Evolutionary conservation across 2,329 filamentous ascomycete species (phyloP).

Genomic region (Phyllosticta capitalensis): DNA sequence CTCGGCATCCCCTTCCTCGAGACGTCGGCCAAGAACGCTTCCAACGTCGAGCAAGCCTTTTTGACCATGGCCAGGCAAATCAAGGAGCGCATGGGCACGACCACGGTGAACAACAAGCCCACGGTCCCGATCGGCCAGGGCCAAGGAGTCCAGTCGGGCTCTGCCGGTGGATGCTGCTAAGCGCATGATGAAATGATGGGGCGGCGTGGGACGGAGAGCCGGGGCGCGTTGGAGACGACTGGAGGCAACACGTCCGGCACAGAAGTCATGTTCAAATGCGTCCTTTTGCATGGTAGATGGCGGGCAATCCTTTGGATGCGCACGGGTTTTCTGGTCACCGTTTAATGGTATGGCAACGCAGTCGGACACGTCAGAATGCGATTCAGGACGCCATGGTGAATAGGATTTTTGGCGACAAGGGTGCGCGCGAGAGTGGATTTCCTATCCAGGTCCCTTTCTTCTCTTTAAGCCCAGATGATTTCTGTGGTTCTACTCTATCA

Average conservation of each 20-base stretch:
- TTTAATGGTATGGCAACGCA: conserved; percentile 7
- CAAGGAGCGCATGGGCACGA: conserved; percentile 99
- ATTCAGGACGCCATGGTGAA: conserved; percentile 11
- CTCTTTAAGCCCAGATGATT: background rate
- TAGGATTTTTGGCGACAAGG: conserved; percentile 9
- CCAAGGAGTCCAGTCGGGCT: conserved; percentile 82
- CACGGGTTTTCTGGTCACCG: conserved; percentile 10
- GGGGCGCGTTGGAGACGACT: conserved; percentile 6
- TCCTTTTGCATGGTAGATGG: conserved; percentile 12
- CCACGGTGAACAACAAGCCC: conserved; percentile 95
- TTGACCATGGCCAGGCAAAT: conserved; percentile 99
- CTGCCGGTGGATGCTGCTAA: conserved; percentile 85
- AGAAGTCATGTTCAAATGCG: conserved; percentile 11
- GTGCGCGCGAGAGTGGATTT: conserved; percentile 11
- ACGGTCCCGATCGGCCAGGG: conserved; percentile 93
- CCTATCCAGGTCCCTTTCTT: conserved; percentile 2
- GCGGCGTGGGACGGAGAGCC: conserved; percentile 5
- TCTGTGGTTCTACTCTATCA: background rate
- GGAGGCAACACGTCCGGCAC: conserved; percentile 4
- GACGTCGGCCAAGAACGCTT: conserved; percentile 98
- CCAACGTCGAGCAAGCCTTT: conserved; percentile 99
- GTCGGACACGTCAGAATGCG: conserved; percentile 10
- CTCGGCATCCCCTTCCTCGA: conserved; percentile 98
- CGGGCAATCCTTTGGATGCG: conserved; percentile 11
- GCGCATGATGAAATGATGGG: conserved; percentile 3